Evolutionary conservation across 441 rosid genomes (phyloP).

Genomic region (Croton setiger): DNA sequence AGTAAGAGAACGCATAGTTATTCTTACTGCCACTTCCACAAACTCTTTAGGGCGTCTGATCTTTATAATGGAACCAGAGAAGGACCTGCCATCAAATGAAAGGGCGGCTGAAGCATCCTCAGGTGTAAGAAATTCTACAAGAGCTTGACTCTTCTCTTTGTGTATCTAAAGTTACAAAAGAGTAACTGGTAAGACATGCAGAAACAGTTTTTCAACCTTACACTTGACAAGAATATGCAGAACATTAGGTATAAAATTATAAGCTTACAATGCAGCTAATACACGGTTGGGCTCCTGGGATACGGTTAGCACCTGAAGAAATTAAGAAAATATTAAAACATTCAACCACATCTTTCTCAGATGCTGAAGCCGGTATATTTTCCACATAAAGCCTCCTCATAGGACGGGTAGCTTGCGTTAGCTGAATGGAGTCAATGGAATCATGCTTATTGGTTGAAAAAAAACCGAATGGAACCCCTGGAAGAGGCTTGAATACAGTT

Average conservation of each 20-base stretch:
- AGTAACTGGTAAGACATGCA: conserved; percentile 11
- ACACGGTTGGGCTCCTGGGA: conserved; percentile 72
- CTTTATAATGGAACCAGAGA: conserved; percentile 61
- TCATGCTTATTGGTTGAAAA: conserved; percentile 34
- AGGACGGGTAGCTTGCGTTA: conserved; percentile 79
- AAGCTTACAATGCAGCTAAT: conserved; percentile 85
- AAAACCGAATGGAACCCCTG: conserved; percentile 33
- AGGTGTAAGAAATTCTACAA: conserved; percentile 91
- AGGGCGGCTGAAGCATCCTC: conserved; percentile 94
- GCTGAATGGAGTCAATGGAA: conserved; percentile 66
- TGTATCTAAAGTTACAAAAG: conserved; percentile 51
- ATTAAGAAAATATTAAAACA: conserved; percentile 59
- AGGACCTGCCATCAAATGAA: conserved; percentile 61
- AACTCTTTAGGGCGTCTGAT: conserved; percentile 87
- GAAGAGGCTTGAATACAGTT: conserved; percentile 34
- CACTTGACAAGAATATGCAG: conserved; percentile 20
- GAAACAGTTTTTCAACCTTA: conserved; percentile 18
- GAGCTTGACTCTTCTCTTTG: conserved; percentile 77
- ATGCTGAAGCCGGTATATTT: conserved; percentile 69
- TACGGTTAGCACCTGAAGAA: conserved; percentile 62
- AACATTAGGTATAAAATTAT: conserved; percentile 20
- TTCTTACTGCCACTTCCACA: conserved; percentile 76
- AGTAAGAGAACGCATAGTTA: conserved; percentile 23
- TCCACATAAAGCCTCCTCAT: conserved; percentile 86
- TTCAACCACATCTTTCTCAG: conserved; percentile 74